These are phyloP conservation scores for Xylaria digitata DNA, from an alignment of 2,329 filamentous ascomycete species.

Conservation along the genomic window DNA sequence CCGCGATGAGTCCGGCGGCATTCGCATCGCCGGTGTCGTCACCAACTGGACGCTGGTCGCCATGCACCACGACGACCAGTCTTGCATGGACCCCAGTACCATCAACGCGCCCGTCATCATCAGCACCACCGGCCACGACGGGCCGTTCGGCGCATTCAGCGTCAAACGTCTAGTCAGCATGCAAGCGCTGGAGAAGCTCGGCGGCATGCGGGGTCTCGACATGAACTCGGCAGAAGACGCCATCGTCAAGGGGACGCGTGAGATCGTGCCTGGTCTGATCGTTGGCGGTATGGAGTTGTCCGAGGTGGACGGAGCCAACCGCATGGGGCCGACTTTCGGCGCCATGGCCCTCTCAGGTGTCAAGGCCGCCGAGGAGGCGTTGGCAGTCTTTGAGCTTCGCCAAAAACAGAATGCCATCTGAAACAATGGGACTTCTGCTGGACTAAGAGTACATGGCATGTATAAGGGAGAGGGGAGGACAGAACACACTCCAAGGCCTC, in stretches of 20 bases:
- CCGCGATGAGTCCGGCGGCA: constrained; percentile 60
- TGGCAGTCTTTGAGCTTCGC: constrained; percentile 80
- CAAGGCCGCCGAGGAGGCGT: constrained; percentile 89
- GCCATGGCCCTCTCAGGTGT: constrained; percentile 90
- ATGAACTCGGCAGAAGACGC: constrained; percentile 94
- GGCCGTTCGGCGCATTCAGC: constrained; percentile 88
- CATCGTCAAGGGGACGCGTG: constrained; percentile 90
- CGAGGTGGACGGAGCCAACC: constrained; percentile 89
- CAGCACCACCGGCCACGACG: constrained; percentile 91
- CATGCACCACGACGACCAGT: constrained; percentile 89
- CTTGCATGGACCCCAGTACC: constrained; percentile 97
- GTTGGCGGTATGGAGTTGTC: constrained; percentile 96
- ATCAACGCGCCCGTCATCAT: constrained; percentile 92
- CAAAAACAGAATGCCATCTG: constrained; percentile 79
- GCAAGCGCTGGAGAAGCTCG: constrained; percentile 83
- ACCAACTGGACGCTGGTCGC: constrained; percentile 96
- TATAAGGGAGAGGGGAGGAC: neutral
- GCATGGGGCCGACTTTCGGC: constrained; percentile 75
- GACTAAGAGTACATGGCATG: neutral
- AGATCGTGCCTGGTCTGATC: constrained; percentile 87
- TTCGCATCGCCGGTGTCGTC: constrained; percentile 88
- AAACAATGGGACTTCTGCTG: neutral
- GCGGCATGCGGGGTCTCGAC: constrained; percentile 92
- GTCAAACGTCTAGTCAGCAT: constrained; percentile 93
- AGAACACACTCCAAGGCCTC: neutral